These are phyloP conservation scores for Tarenaya hassleriana DNA, from an alignment of 345 rosid species.

Conservation along the genomic window DNA sequence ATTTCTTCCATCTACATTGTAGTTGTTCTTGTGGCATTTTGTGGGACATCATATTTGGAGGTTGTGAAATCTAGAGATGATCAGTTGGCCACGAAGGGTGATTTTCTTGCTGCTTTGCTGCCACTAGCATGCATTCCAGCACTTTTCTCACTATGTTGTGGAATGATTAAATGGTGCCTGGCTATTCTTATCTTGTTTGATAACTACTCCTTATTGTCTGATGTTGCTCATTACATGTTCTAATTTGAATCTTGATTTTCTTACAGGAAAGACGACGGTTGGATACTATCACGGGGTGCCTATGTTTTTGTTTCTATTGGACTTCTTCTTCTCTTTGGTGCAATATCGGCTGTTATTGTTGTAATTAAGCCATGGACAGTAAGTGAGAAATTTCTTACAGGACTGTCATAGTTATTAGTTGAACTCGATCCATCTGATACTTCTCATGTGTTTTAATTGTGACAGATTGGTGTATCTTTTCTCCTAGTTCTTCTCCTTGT, in stretches of 20 bases:
- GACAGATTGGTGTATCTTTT: conserved; percentile 89
- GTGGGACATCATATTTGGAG: conserved; percentile 87
- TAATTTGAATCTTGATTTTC: conserved; percentile 22
- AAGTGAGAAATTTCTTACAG: conserved; percentile 33
- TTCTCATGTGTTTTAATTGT: conserved; percentile 25
- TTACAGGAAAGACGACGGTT: conserved; percentile 94
- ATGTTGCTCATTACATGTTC: conserved; percentile 11
- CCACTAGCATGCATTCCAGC: conserved; percentile 97
- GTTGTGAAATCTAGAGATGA: conserved; percentile 81
- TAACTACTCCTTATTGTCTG: conserved; percentile 10
- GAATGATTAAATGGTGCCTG: conserved; percentile 88
- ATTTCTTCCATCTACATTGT: conserved; percentile 28
- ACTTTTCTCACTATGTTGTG: conserved; percentile 73
- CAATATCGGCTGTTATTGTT: conserved; percentile 78
- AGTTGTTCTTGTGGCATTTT: conserved; percentile 93
- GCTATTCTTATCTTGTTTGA: conserved; percentile 19
- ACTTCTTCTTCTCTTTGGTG: conserved; percentile 89
- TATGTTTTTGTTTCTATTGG: conserved; percentile 76
- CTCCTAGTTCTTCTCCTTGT: conserved; percentile 82
- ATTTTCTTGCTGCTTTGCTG: conserved; percentile 95
- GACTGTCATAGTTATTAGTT: conserved; percentile 16
- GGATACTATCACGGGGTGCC: conserved; percentile 92
- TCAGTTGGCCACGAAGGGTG: conserved; percentile 75
- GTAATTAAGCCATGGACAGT: conserved; percentile 88
- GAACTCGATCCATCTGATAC: conserved; percentile 26